Conservation (phyloP, 164 flowering plant species). For the Paratinospora sagittata region DNA sequence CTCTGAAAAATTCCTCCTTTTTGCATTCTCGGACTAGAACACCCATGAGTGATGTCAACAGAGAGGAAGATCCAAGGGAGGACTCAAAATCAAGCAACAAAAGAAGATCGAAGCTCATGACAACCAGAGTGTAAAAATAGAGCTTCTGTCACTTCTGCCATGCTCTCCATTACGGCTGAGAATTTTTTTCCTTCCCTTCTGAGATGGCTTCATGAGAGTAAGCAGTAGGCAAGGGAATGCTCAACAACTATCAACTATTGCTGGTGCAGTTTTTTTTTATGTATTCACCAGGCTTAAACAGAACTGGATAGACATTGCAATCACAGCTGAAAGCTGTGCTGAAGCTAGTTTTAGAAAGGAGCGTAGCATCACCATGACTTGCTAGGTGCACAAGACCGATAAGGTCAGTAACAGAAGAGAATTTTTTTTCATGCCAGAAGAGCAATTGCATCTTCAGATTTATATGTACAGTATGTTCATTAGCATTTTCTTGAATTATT, state of each 20-base stretch:
- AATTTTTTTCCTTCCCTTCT: not conserved
- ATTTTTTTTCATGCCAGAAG: not conserved
- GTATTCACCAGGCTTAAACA: not conserved
- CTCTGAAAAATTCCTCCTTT: conserved; percentile 43
- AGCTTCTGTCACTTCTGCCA: not conserved
- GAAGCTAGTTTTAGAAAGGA: not conserved
- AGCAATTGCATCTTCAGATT: conserved; percentile 5
- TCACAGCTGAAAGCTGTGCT: not conserved
- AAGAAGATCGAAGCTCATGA: conserved; percentile 40
- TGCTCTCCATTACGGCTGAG: not conserved
- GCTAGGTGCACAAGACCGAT: not conserved
- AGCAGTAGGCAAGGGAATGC: not conserved
- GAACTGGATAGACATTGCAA: not conserved
- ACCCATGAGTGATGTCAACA: conserved; percentile 18
- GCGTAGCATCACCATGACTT: not conserved
- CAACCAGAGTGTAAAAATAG: conserved; percentile 39
- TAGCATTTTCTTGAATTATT: not conserved
- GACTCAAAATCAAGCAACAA: conserved; percentile 21
- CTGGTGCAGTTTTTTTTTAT: not conserved
- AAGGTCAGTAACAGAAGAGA: too few species aligned
- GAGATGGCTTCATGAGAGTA: not conserved
- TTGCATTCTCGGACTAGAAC: conserved; percentile 30
- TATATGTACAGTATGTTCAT: conserved; percentile 16
- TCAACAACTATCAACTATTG: not conserved
- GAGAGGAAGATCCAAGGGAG: conserved; percentile 16